Evolutionary conservation across 169 alveolate species (phyloP).

Genomic region (Besnoitia besnoiti): DNA sequence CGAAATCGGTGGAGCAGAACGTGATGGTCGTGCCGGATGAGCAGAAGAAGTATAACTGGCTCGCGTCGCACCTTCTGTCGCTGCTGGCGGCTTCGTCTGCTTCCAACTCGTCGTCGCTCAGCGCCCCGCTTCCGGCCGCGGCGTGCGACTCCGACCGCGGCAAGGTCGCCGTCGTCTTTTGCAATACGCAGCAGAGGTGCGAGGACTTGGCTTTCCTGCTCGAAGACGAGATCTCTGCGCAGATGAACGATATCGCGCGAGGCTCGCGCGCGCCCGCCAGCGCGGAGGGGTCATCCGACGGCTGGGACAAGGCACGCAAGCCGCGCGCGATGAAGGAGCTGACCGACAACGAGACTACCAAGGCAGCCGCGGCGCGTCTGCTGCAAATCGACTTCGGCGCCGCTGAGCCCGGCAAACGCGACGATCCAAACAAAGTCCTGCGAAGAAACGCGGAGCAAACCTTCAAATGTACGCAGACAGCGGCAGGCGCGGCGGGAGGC

Average conservation of each 20-base stretch:
- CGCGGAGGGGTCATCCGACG: neutral
- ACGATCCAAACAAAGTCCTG: neutral
- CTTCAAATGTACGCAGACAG: conserved; percentile 44
- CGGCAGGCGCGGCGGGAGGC: neutral
- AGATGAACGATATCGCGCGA: neutral
- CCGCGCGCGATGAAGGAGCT: neutral
- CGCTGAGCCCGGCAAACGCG: neutral
- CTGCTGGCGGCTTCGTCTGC: conserved; percentile 51
- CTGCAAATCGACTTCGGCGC: conserved; percentile 37
- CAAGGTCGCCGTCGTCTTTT: conserved; percentile 44
- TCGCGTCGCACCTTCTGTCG: conserved; percentile 40
- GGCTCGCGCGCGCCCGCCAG: conserved; percentile 21
- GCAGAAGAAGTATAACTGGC: conserved; percentile 60
- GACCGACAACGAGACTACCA: conserved; percentile 30
- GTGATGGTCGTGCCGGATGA: conserved; percentile 51
- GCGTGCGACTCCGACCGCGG: neutral
- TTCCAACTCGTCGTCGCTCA: conserved; percentile 24
- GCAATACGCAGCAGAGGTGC: conserved; percentile 65
- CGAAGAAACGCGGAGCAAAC: conserved; percentile 54
- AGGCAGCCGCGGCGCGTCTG: conserved; percentile 67
- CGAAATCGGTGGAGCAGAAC: conserved; percentile 59
- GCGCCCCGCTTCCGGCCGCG: conserved; percentile 42
- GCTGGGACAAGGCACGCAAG: neutral
- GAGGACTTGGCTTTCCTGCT: conserved; percentile 60
- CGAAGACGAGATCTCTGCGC: conserved; percentile 39